Percentiles rank a stretch among this genome's conserved stretches.
These are phyloP conservation scores for Sporobolomyces phaffii DNA, from an alignment of 768 basidiomycete genomes.

Conservation along the genomic window DNA sequence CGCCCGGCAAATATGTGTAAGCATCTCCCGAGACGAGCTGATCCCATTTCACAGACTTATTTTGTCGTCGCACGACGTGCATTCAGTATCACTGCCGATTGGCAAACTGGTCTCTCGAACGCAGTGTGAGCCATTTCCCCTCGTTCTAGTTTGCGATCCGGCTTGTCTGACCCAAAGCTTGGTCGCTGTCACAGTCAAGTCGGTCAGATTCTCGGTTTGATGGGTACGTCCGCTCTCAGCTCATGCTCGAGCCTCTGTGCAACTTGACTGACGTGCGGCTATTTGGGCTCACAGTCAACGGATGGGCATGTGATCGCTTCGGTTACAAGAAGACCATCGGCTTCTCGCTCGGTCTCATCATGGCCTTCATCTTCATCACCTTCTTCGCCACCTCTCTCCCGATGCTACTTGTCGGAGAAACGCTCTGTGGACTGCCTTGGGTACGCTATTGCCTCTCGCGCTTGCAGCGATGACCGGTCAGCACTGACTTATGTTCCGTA, in stretches of 20 bases:
- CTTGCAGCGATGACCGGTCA: no score
- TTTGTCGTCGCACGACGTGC: no score
- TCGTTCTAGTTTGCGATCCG: background rate
- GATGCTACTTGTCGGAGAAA: slow-evolving; percentile 28
- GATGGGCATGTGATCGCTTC: slow-evolving; percentile 45
- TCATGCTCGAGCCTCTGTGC: no score
- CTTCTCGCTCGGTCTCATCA: background rate
- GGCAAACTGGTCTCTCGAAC: slow-evolving; percentile 49
- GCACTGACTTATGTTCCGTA: no score
- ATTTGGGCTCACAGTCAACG: no score
- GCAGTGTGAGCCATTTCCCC: slow-evolving; percentile 35
- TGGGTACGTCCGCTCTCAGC: background rate
- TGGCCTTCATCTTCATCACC: slow-evolving; percentile 41
- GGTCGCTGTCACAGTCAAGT: slow-evolving; percentile 6
- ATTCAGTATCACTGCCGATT: slow-evolving; percentile 46
- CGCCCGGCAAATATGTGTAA: slow-evolving; percentile 43
- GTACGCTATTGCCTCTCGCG: slow-evolving; percentile 14
- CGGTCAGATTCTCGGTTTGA: slow-evolving; percentile 38
- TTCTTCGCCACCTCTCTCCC: slow-evolving; percentile 40
- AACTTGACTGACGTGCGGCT: no score
- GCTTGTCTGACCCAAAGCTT: background rate
- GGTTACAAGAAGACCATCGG: slow-evolving; percentile 46
- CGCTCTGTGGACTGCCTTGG: slow-evolving; percentile 12
- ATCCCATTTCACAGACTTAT: no score
- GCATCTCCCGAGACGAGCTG: no score